Conservation (phyloP, 2,329 filamentous ascomycete species). For the Corynespora cassiicola region DNA sequence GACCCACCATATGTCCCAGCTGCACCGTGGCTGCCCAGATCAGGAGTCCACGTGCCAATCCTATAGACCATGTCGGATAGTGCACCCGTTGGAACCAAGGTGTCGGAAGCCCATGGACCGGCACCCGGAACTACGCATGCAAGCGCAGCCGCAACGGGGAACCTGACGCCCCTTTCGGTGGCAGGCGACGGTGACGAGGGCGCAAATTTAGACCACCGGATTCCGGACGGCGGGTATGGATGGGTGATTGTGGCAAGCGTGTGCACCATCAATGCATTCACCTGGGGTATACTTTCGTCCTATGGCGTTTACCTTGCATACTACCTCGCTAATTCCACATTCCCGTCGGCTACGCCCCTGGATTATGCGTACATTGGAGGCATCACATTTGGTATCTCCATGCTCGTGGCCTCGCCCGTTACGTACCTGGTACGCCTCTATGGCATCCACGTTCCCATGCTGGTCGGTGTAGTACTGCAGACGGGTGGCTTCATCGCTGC, state of each 20-base stretch:
- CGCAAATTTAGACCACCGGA: too few species aligned
- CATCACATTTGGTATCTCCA: conserved; percentile 42
- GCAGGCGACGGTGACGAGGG: too few species aligned
- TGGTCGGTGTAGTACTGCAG: conserved; percentile 40
- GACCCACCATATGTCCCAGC: too few species aligned
- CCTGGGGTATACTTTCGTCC: conserved; percentile 10
- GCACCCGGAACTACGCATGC: too few species aligned
- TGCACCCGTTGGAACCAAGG: too few species aligned
- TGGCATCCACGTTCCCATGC: conserved; percentile 37
- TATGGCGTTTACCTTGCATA: conserved; percentile 54
- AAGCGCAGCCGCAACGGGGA: too few species aligned
- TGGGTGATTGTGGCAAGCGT: conserved; percentile 40
- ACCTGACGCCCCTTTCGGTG: too few species aligned
- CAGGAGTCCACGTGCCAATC: too few species aligned
- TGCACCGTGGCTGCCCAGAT: too few species aligned
- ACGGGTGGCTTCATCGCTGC: conserved; percentile 44
- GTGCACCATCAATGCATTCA: conserved; percentile 20
- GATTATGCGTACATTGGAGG: conserved; percentile 51
- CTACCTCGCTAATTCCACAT: conserved; percentile 45
- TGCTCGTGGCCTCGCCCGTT: conserved; percentile 43
- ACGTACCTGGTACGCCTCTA: conserved; percentile 33
- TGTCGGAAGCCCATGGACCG: too few species aligned
- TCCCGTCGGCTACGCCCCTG: conserved; percentile 39
- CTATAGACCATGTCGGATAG: too few species aligned
- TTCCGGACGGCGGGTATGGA: conserved; percentile 47